phyloP scores from a whole-genome alignment of 2,329 filamentous ascomycete species.

The Scytalidium sp. region DNA sequence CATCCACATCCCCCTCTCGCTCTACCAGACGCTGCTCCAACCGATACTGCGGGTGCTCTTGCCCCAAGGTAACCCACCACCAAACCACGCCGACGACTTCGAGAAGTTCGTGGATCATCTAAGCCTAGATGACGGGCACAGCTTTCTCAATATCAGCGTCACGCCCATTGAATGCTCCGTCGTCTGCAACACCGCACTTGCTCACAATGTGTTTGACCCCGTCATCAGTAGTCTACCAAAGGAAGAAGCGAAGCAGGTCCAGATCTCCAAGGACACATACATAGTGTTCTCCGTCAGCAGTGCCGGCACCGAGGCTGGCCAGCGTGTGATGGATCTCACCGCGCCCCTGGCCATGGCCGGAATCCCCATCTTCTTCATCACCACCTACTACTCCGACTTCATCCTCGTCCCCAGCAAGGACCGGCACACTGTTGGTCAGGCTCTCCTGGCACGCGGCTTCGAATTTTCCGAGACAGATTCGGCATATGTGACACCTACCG shows the following conservation, averaged over 20 bases:
- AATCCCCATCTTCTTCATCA: conserved; percentile 98
- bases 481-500: conserved; percentile 56
- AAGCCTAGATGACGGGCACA: conserved; percentile 56
- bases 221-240: conserved; percentile 61
- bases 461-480: conserved; percentile 73
- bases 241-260: conserved; percentile 51
- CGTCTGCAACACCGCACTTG: conserved; percentile 77
- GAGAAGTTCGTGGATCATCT: conserved; percentile 42
- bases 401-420: conserved; percentile 82
- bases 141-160: conserved; percentile 90
- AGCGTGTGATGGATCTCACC: conserved; percentile 86
- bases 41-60: conserved; percentile 84
- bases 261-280: conserved; percentile 80
- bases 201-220: conserved; percentile 72
- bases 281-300: conserved; percentile 87
- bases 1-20: conserved; percentile 81
- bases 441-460: conserved; percentile 77
- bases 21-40: conserved; percentile 77
- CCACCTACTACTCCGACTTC: conserved; percentile 96
- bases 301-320: conserved; percentile 85
- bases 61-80: conserved; percentile 47
- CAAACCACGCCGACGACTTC: conserved; percentile 30
- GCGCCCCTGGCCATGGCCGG: conserved; percentile 87
- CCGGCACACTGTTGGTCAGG: conserved; percentile 69
- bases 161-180: conserved; percentile 92